Evolutionary conservation across 371 early-diverging fungal genomes (phyloP), one percentile per base, ranked within the genome.

Genomic region (Rhizopus sp.): DNA sequence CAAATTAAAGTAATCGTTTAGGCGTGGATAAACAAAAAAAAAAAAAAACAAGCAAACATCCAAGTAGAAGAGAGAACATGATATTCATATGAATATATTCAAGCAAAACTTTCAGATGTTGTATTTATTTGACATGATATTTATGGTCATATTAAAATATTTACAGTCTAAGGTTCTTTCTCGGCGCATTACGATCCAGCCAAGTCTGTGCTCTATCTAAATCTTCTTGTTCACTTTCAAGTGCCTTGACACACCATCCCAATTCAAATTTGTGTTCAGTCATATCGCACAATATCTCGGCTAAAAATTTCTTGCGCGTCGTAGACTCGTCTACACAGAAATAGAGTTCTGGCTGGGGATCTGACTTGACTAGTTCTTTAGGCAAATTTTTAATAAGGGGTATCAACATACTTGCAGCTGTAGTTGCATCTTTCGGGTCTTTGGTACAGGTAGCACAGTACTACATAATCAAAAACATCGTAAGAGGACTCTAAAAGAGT

Each of bases 211-310:
- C 88, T 33, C 66, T 64, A 32, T 80, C 80, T 17, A 77, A 53
- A 59, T 89, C 85, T 55, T 82, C 86, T 13, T 74, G 68, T 40
- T 69, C 72, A 15, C 60, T 73, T 50, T 82, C 77, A 42, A 93
- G 45, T 7, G 87, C 90, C 58, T 86, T 85, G 23, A 89, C 71
- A 58, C 88, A 85, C 89, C 90, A 92, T 7, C 76, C 85, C 10
- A 86, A 57, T 10, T 73, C 68, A 64, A 79, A 90, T 17, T 65
- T 60, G 0, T 63, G 70, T 6, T 55, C 62, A 7, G 74, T 50
- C 4, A 68, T 73, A 35, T 69, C 74, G 35, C 69, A 55, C 23
- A 82, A 47, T 15, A 73, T 56, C 33, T 86, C 81, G 1, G 85
- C 88, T 40, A 81, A 51, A 8, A 77, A 70, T 17, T 77, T 77